phyloP scores from a whole-genome alignment of 208 protist species.

The Balamuthia mandrillaris region DNA sequence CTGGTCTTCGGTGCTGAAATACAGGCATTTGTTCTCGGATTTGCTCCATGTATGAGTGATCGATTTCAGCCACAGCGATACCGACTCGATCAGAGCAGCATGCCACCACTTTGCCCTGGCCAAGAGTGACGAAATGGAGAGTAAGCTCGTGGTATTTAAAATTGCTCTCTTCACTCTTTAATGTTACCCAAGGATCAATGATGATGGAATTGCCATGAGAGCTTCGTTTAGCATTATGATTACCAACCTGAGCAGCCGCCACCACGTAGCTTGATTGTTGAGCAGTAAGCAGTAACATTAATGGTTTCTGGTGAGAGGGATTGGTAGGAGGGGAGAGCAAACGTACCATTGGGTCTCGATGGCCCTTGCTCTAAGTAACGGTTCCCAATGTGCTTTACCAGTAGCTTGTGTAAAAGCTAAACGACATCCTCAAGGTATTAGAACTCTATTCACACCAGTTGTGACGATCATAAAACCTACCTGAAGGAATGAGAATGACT shows the following conservation, averaged over 20 bases:
- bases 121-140: neutral
- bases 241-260: neutral
- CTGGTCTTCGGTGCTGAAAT: neutral
- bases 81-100: neutral
- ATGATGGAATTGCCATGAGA: neutral
- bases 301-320: too few relatives aligned
- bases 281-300: neutral
- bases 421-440: too few relatives aligned
- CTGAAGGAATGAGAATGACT: too few relatives aligned
- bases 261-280: neutral
- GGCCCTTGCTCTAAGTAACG: neutral
- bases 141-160: neutral
- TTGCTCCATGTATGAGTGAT: neutral
- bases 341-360: neutral
- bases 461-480: neutral
- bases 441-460: neutral
- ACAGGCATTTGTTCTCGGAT: neutral
- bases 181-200: neutral
- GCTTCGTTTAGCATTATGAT: neutral
- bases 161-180: too few relatives aligned
- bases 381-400: neutral
- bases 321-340: too few relatives aligned
- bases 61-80: neutral
- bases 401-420: neutral
- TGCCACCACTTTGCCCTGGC: neutral